phyloP scores from a whole-genome alignment of 2,329 filamentous ascomycete genomes.

The Ophiostoma montium region DNA sequence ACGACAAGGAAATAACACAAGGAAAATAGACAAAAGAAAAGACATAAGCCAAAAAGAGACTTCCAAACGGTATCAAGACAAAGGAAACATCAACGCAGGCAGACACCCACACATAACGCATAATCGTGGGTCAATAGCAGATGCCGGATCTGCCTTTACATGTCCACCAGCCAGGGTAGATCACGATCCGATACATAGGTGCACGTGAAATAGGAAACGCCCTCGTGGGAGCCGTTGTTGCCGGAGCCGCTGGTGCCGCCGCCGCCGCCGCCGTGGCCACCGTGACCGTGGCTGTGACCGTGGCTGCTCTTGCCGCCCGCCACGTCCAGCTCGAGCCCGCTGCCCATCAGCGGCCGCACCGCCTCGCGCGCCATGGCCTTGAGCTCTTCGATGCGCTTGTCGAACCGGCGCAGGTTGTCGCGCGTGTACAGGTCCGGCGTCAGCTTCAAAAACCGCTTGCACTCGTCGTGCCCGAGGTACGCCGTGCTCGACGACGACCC shows the following conservation, averaged over 20 bases:
- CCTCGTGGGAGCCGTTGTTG: constrained; percentile 21
- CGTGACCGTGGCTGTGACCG: background rate
- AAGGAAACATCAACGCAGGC: no score
- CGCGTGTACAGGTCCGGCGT: constrained; percentile 70
- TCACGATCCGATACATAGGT: constrained; percentile 33
- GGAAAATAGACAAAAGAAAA: background rate
- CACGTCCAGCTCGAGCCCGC: constrained; percentile 68
- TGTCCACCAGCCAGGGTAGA: constrained; percentile 33
- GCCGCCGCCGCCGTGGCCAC: constrained; percentile 20
- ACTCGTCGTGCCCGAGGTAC: constrained; percentile 74
- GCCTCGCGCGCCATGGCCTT: constrained; percentile 71
- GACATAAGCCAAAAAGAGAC: background rate
- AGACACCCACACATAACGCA: background rate
- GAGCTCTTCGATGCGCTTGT: constrained; percentile 76
- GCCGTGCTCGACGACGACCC: constrained; percentile 45
- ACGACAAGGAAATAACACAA: constrained; percentile 1
- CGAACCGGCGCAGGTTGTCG: constrained; percentile 75
- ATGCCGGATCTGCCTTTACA: constrained; percentile 1
- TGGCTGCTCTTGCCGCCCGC: constrained; percentile 17
- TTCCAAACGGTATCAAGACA: no score
- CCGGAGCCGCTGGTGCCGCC: constrained; percentile 22
- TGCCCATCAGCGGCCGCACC: constrained; percentile 75
- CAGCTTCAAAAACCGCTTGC: constrained; percentile 79
- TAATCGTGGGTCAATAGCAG: background rate
- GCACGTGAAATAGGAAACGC: constrained; percentile 37